Percentiles rank a stretch among this genome's conserved stretches.
Evolutionary conservation across 805 yeast species (phyloP).

Genomic region (Starmerella scarabaei): DNA sequence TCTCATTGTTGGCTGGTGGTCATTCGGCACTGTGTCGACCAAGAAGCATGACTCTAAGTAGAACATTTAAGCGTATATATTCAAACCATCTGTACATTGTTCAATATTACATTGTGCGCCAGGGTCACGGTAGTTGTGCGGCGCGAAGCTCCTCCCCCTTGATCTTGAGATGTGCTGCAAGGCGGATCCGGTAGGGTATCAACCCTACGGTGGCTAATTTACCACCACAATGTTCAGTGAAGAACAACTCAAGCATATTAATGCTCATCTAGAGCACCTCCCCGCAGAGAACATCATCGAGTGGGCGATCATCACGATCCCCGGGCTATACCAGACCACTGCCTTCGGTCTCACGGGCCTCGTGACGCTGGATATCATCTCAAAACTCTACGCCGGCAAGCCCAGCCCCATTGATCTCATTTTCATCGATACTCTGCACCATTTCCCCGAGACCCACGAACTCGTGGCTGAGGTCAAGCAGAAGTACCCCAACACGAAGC

Average conservation of each 20-base stretch:
- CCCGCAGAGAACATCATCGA: slow-evolving; percentile 59
- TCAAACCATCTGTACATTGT: too few species aligned
- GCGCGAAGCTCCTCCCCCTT: too few species aligned
- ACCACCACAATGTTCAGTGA: slow-evolving; percentile 16
- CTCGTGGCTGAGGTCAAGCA: slow-evolving; percentile 46
- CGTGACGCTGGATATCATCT: slow-evolving; percentile 72
- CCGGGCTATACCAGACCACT: slow-evolving; percentile 74
- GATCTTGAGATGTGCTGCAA: too few species aligned
- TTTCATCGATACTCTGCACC: slow-evolving; percentile 82
- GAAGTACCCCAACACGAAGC: slow-evolving; percentile 41
- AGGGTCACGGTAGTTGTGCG: too few species aligned
- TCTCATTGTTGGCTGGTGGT: slow-evolving; percentile 29
- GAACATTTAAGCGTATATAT: too few species aligned
- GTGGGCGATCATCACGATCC: slow-evolving; percentile 80
- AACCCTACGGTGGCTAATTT: too few species aligned
- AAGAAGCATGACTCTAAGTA: too few species aligned
- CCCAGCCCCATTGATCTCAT: slow-evolving; percentile 51
- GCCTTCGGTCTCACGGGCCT: slow-evolving; percentile 92
- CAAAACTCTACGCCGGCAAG: slow-evolving; percentile 32
- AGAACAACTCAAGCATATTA: slow-evolving; percentile 53
- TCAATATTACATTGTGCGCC: too few species aligned
- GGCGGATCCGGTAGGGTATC: too few species aligned
- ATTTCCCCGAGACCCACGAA: slow-evolving; percentile 85
- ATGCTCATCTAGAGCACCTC: slow-evolving; percentile 41
- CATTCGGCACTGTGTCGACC: not conserved